A percentile compares a stretch with the other conserved stretches of the same genome.
phyloP scores from a whole-genome alignment of 163 green algal species.

The Scenedesmus sp. region DNA sequence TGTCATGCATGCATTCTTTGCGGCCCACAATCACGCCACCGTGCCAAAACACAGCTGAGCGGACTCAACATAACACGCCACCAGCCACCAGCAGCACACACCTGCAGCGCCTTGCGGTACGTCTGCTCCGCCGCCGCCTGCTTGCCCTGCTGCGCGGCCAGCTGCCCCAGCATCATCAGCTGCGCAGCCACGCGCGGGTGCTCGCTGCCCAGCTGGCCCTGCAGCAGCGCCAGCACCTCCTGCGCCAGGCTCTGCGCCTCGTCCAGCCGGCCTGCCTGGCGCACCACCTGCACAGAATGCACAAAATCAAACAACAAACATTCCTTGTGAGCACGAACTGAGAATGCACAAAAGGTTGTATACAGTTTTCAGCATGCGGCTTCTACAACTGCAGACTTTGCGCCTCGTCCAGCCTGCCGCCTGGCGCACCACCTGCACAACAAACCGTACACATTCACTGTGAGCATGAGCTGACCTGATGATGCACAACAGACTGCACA shows the following conservation, averaged over 20 bases:
- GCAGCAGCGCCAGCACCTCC: constrained; percentile 49
- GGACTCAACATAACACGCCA: too few species aligned
- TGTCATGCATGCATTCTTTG: too few species aligned
- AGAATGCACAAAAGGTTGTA: not conserved
- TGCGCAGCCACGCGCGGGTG: constrained; percentile 46
- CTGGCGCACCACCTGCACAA: too few species aligned
- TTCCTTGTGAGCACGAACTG: too few species aligned
- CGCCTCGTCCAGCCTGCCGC: too few species aligned
- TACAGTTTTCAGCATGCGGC: not conserved
- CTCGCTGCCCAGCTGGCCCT: constrained; percentile 47
- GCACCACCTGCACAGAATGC: constrained; percentile 23
- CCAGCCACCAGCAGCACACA: not conserved
- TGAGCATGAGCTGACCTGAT: too few species aligned
- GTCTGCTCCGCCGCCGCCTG: constrained; percentile 35
- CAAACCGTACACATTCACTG: too few species aligned
- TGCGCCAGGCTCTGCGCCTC: constrained; percentile 40
- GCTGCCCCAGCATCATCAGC: constrained; percentile 49
- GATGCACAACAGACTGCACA: too few species aligned
- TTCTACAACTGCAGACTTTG: not conserved
- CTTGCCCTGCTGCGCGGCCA: constrained; percentile 42
- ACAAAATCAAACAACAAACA: not conserved
- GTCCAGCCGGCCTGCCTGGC: constrained; percentile 27
- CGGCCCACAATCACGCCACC: too few species aligned
- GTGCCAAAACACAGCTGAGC: too few species aligned
- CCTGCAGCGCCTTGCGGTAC: constrained; percentile 48